These are phyloP conservation scores for Kalmanozyma brasiliensis DNA, from an alignment of 1,284 basidiomycete genomes.

Conservation along the genomic window DNA sequence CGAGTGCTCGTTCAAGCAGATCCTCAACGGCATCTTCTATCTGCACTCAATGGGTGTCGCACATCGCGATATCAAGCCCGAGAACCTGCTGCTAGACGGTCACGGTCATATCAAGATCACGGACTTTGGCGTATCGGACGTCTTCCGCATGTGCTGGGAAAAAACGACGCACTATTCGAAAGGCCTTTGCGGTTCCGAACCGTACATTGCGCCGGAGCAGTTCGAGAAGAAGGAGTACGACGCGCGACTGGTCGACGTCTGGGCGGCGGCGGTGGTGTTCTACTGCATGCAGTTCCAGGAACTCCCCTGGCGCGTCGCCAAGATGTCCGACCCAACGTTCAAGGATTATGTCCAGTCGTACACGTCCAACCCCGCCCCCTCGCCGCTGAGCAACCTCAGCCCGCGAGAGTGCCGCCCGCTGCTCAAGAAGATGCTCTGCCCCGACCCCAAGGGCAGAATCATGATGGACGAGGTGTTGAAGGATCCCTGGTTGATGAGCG, in stretches of 20 bases:
- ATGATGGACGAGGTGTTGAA: constrained; percentile 85
- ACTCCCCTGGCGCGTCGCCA: constrained; percentile 88
- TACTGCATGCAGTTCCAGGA: constrained; percentile 80
- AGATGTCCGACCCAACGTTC: constrained; percentile 83
- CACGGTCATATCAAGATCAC: constrained; percentile 97
- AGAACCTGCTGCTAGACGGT: constrained; percentile 93
- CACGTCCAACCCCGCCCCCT: constrained; percentile 68
- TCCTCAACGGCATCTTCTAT: constrained; percentile 86
- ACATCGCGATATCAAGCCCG: constrained; percentile 97
- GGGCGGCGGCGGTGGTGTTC: constrained; percentile 96
- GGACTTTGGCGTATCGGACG: constrained; percentile 97
- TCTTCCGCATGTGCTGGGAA: constrained; percentile 98
- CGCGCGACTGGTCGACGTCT: constrained; percentile 94
- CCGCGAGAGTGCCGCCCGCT: constrained; percentile 85
- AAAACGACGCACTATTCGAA: constrained; percentile 95
- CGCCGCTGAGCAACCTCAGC: constrained; percentile 81
- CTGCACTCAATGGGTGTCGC: constrained; percentile 95
- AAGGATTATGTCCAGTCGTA: constrained; percentile 81
- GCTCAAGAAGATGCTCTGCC: constrained; percentile 94
- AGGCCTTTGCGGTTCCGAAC: constrained; percentile 95
- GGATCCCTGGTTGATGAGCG: constrained; percentile 78
- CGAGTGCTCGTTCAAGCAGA: constrained; percentile 98
- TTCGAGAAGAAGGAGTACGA: constrained; percentile 98
- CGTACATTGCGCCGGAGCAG: constrained; percentile 98
- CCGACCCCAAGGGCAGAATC: constrained; percentile 83